Conservation (phyloP, 352 stramenopile genomes). For the Pythium volutum region DNA sequence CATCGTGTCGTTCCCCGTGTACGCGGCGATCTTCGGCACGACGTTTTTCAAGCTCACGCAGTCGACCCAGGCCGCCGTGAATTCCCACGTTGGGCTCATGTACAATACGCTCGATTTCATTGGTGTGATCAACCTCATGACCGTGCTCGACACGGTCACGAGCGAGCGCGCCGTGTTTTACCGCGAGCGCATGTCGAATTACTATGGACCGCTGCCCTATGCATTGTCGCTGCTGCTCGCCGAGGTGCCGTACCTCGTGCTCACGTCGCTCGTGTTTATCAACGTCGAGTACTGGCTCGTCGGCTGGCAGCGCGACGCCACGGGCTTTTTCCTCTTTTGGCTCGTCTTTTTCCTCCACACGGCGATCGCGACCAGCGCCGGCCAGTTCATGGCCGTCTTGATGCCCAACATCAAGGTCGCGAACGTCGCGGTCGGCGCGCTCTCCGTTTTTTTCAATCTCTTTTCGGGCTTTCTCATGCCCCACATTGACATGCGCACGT, state of each 20-base stretch:
- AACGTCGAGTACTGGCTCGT: slow-evolving; percentile 48
- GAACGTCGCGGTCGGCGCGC: slow-evolving; percentile 42
- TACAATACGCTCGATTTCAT: slow-evolving; percentile 78
- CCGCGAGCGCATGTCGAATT: slow-evolving; percentile 42
- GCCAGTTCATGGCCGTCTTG: slow-evolving; percentile 44
- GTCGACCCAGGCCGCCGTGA: slow-evolving; percentile 35
- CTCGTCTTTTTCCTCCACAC: slow-evolving; percentile 47
- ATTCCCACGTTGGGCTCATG: slow-evolving; percentile 65
- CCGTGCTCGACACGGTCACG: slow-evolving; percentile 26
- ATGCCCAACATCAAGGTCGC: slow-evolving; percentile 53
- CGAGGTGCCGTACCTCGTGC: slow-evolving; percentile 40
- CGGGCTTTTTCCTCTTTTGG: slow-evolving; percentile 39
- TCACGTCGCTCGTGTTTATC: slow-evolving; percentile 32
- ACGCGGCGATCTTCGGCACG: slow-evolving; percentile 59
- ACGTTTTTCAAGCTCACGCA: slow-evolving; percentile 53
- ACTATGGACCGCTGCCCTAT: slow-evolving; percentile 46
- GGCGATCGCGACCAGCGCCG: slow-evolving; percentile 34
- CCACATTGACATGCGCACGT: slow-evolving; percentile 29
- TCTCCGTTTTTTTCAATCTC: slow-evolving; percentile 48
- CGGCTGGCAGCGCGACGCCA: slow-evolving; percentile 28
- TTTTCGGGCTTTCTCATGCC: slow-evolving; percentile 43
- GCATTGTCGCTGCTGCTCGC: slow-evolving; percentile 36
- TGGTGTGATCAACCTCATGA: slow-evolving; percentile 38
- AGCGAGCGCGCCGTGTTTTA: slow-evolving; percentile 35
- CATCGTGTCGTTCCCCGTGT: slow-evolving; percentile 55